Evolutionary conservation across 1,284 basidiomycete genomes (phyloP), one percentile per base, ranked within the genome.

Genomic region (Malassezia cuniculi): DNA sequence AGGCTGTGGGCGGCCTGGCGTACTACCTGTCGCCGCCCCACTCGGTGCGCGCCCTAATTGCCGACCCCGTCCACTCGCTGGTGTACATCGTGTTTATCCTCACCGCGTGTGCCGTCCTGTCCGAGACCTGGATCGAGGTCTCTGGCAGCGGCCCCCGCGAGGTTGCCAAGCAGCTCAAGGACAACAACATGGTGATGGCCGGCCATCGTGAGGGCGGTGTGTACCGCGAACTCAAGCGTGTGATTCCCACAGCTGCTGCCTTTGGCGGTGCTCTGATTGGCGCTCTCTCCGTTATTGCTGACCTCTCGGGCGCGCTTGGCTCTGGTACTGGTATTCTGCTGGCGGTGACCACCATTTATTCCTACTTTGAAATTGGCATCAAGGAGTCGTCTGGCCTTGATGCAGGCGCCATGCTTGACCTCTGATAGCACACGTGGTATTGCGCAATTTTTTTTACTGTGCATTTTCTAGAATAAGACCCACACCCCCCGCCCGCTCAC

Each of bases 51-150:
- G 81, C 81, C 44, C 84, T 83, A 6, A 71, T 94, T 43, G 71
- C 81, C 36, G 90, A 97, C 69, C 90, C 90, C 3, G 78, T 95
- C 62, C 93, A 97, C 73, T 90, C 85, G 0, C 73, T 77, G 25
- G 73, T 94, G 58, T 94, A 97, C 72, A 80, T 95, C 63, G 71
- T 77, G 5, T 95, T 95, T 72, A 93, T 90, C 71, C 75, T 90
- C 47, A 80, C 82, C 22, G 85, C 86, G 10, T 97, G 90, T 66
- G 90, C 90, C 10, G 74, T 95, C 56, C 95, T 97, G 75, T 89
- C 84, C 68, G 95, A 95, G 76, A 93, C 90, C 4, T 97, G 90
- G 90, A 95, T 97, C 60, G 90, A 95, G 65, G 86, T 95, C 26
- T 94, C 86, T 2, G 90, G 90, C 24, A 83, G 80, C 41, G 87